Conservation (phyloP, 208 protist species). For the Trichomonas gallinae region DNA sequence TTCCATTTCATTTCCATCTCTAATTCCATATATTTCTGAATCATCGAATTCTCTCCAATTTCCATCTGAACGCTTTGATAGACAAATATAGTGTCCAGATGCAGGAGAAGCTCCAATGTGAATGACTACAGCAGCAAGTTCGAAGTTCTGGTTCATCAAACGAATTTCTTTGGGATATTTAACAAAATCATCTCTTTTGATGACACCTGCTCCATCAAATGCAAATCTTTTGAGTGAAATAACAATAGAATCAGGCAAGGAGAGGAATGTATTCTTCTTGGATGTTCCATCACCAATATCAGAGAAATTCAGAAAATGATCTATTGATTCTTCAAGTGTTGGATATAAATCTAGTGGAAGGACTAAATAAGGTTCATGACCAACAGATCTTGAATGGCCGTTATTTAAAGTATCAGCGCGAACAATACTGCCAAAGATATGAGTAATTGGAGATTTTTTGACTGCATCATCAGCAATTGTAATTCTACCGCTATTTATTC, state of each 20-base stretch:
- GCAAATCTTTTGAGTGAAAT: background rate
- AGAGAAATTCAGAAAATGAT: background rate
- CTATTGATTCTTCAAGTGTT: background rate
- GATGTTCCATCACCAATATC: background rate
- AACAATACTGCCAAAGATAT: background rate
- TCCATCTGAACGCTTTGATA: background rate
- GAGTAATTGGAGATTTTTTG: background rate
- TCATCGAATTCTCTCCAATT: background rate
- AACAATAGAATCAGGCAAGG: background rate
- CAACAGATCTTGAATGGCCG: background rate
- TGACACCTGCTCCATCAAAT: background rate
- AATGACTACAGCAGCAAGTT: background rate
- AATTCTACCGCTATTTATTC: background rate
- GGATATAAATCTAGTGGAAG: background rate
- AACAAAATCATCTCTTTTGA: background rate
- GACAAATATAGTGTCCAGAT: background rate
- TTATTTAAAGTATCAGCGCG: background rate
- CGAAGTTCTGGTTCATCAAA: background rate
- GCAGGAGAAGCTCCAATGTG: background rate
- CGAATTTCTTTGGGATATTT: background rate
- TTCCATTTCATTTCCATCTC: background rate
- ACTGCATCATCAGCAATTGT: background rate
- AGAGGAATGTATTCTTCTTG: background rate
- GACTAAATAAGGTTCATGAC: background rate
- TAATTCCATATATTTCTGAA: background rate